Conservation (phyloP, 768 basidiomycete genomes). For the Serendipita sp. region DNA sequence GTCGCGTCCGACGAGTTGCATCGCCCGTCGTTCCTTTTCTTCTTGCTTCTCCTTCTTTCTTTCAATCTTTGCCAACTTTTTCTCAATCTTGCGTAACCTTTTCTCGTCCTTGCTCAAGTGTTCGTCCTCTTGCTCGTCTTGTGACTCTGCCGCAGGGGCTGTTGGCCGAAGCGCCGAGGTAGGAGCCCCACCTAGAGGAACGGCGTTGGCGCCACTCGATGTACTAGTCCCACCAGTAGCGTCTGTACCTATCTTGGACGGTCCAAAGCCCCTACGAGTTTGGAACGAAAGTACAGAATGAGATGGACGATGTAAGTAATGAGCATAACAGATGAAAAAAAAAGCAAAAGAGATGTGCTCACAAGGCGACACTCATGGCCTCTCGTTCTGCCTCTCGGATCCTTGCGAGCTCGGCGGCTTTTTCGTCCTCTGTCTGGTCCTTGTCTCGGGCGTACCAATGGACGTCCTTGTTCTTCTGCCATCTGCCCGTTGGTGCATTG, state of each 20-base stretch:
- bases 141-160: constrained; percentile 21
- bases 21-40: constrained; percentile 20
- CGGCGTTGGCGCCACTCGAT: constrained; percentile 17
- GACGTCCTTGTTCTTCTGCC: constrained; percentile 95
- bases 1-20: background rate
- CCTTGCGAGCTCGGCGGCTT: constrained; percentile 56
- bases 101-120: constrained; percentile 38
- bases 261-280: background rate
- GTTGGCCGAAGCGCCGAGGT: constrained; percentile 15
- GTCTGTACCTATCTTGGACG: constrained; percentile 10
- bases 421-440: constrained; percentile 27
- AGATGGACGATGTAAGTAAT: constrained; percentile 43
- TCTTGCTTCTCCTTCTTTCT: constrained; percentile 2
- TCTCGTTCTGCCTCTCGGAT: constrained; percentile 84
- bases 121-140: constrained; percentile 35
- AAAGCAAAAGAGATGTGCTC: constrained; percentile 21
- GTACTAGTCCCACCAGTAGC: constrained; percentile 14
- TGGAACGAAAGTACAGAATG: constrained; percentile 25
- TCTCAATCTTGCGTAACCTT: constrained; percentile 33
- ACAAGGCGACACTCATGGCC: constrained; percentile 64
- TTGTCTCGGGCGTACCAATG: constrained; percentile 83
- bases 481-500: constrained; percentile 87
- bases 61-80: constrained; percentile 6
- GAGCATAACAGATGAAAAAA: background rate
- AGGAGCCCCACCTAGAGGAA: constrained; percentile 17